Evolutionary conservation across 176 grass and related monocot species (phyloP).

Genomic region (Bothriochloa decipiens): DNA sequence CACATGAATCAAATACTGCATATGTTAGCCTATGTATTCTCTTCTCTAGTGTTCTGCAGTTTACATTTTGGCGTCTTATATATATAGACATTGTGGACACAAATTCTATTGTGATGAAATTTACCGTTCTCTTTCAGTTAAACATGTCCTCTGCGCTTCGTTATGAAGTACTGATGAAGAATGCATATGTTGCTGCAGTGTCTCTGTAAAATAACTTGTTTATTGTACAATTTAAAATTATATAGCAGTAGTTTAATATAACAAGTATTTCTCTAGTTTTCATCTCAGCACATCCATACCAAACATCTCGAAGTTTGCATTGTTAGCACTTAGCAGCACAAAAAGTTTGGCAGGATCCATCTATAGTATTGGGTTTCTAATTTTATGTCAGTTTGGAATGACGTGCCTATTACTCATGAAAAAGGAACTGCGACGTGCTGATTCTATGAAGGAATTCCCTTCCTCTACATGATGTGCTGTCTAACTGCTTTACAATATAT

Average conservation of each 20-base stretch:
- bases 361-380: neutral
- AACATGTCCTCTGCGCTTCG: neutral
- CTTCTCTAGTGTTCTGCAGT: slow-evolving; percentile 9
- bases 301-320: neutral
- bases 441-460: no score
- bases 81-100: no score
- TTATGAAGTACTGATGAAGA: neutral
- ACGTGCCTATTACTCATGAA: no score
- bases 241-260: neutral
- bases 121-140: neutral
- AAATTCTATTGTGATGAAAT: no score
- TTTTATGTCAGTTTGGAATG: neutral
- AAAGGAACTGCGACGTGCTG: neutral
- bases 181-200: neutral
- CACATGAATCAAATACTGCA: neutral
- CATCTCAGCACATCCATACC: neutral
- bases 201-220: slow-evolving; percentile 1
- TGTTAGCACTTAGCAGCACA: neutral
- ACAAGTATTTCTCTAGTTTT: neutral
- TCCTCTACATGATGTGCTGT: no score
- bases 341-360: neutral
- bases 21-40: neutral
- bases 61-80: neutral
- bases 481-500: no score
- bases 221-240: neutral